A percentile compares a stretch with the other conserved stretches of the same genome.
Conservation (phyloP, 2,329 filamentous ascomycete genomes). For the Chaetomiaceae sp. region DNA sequence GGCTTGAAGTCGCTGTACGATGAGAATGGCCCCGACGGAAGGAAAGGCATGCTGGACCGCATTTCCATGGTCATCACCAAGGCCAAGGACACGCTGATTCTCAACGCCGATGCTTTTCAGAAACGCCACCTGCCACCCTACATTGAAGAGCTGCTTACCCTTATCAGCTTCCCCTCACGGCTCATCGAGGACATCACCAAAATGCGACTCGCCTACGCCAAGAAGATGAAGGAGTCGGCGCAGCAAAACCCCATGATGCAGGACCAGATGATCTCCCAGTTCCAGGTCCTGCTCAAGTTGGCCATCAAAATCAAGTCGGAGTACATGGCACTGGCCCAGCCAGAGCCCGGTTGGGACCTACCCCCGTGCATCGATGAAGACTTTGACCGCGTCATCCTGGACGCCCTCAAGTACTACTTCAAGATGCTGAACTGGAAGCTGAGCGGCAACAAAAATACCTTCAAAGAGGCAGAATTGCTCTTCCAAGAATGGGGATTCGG, state of each 20-base stretch:
- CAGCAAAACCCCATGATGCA: conserved; percentile 91
- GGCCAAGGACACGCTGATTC: conserved; percentile 85
- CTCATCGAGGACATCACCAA: conserved; percentile 96
- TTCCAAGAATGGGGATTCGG: conserved; percentile 98
- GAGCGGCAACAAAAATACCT: conserved; percentile 95
- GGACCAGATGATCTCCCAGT: conserved; percentile 96
- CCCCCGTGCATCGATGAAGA: conserved; percentile 95
- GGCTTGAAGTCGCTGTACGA: conserved; percentile 88
- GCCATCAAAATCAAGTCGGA: conserved; percentile 90
- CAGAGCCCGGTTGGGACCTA: conserved; percentile 89
- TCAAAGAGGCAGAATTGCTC: conserved; percentile 95
- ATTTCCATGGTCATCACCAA: conserved; percentile 86
- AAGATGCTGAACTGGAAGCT: conserved; percentile 98
- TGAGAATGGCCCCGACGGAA: conserved; percentile 46
- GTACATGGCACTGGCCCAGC: conserved; percentile 76
- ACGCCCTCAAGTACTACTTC: conserved; percentile 96
- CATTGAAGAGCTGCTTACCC: conserved; percentile 88
- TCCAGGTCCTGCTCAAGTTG: conserved; percentile 86
- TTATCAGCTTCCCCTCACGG: conserved; percentile 95
- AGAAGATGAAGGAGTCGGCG: conserved; percentile 90
- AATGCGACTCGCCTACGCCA: conserved; percentile 83
- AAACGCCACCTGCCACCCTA: conserved; percentile 91
- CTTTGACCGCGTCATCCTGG: conserved; percentile 86
- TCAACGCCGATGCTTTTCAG: conserved; percentile 77
- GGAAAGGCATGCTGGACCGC: conserved; percentile 68